Conservation (phyloP, 139 green algal species). For the Desmodesmus armatus region DNA sequence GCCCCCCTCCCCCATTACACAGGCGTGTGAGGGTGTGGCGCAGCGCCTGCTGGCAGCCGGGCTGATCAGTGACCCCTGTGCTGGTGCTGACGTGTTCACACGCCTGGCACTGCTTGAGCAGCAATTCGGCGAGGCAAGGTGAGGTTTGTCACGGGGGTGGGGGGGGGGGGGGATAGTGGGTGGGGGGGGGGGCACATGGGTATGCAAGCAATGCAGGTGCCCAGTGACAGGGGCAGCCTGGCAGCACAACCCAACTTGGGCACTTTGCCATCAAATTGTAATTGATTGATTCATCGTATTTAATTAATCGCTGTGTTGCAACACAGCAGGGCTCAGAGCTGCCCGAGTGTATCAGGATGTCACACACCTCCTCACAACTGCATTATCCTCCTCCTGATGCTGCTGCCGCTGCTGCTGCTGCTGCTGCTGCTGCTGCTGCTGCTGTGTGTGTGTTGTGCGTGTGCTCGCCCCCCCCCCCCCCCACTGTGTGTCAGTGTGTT, state of each 20-base stretch:
- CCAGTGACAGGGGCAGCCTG: no score
- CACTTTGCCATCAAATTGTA: neutral
- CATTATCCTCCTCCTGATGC: no score
- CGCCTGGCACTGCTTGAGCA: slow-evolving; percentile 19
- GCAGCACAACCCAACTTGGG: neutral
- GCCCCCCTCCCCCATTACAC: no score
- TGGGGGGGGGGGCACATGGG: no score
- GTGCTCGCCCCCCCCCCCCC: no score
- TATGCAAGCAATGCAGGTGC: no score
- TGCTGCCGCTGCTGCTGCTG: no score
- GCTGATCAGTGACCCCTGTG: neutral
- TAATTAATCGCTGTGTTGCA: no score
- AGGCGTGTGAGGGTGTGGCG: slow-evolving; percentile 29
- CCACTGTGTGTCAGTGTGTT: no score
- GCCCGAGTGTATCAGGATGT: no score
- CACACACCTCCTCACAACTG: neutral
- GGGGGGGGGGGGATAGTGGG: neutral
- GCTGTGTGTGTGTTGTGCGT: neutral
- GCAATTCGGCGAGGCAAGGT: slow-evolving; percentile 27
- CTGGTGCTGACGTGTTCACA: neutral
- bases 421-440: slow-evolving; percentile 39
- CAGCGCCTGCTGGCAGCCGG: neutral
- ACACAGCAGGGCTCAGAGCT: no score
- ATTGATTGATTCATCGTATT: neutral
- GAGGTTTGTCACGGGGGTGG: neutral